These are phyloP conservation scores for Dryadomyces quercus-mongolicae DNA, from an alignment of 2,329 filamentous ascomycete species.

Conservation along the genomic window DNA sequence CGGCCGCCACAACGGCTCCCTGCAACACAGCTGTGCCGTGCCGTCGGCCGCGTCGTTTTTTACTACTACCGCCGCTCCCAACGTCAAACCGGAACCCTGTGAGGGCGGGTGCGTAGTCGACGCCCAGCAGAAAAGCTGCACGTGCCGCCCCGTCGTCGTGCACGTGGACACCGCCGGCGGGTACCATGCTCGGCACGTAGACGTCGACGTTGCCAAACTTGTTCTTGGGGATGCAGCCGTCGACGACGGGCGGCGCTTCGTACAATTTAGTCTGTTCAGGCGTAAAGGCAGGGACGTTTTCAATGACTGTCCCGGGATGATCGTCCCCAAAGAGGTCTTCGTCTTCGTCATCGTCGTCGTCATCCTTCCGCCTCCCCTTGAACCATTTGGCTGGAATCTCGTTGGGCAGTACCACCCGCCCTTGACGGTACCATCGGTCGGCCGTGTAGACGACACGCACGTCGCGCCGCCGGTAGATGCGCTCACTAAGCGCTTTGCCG, in stretches of 20 bases:
- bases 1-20: conserved; percentile 64
- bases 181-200: conserved; percentile 87
- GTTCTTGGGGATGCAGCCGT: conserved; percentile 75
- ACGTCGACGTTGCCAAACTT: conserved; percentile 89
- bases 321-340: conserved; percentile 16
- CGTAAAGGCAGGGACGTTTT: conserved; percentile 45
- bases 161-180: conserved; percentile 67
- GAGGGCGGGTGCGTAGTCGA: conserved; percentile 84
- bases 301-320: too few relatives aligned
- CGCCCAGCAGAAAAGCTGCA: conserved; percentile 62
- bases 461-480: conserved; percentile 71
- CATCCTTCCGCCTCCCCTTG: conserved; percentile 19
- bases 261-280: conserved; percentile 61
- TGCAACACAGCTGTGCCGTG: conserved; percentile 72
- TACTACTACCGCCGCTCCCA: too few relatives aligned
- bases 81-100: conserved; percentile 78
- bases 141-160: conserved; percentile 44
- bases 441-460: conserved; percentile 66
- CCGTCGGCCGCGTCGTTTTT: conserved; percentile 52
- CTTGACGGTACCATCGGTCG: conserved; percentile 85
- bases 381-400: conserved; percentile 76
- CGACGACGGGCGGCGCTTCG: conserved; percentile 59
- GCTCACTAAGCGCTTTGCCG: conserved; percentile 45
- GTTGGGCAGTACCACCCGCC: conserved; percentile 62
- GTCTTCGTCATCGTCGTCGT: conserved; percentile 15